Percentiles rank a stretch among this genome's conserved stretches.
phyloP scores from a whole-genome alignment of 306 rosid genomes.

The Mucuna pruriens region DNA sequence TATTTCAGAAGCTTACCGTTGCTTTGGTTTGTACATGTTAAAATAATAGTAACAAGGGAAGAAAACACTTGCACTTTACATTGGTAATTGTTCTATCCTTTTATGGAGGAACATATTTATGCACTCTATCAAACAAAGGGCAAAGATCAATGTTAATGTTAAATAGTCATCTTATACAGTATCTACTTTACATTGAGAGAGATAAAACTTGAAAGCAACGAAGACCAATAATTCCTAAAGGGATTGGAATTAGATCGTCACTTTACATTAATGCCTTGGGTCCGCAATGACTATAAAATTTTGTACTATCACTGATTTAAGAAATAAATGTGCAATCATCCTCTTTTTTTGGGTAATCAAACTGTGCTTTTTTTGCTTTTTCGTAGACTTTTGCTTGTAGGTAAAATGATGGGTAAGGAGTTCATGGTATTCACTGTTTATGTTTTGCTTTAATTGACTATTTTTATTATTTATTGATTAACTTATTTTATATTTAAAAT shows the following conservation, averaged over 20 bases:
- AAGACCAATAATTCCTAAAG: background rate
- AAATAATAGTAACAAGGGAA: background rate
- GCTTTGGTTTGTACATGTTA: background rate
- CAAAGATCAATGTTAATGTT: background rate
- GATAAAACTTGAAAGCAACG: background rate
- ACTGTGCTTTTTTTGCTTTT: background rate
- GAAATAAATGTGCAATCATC: background rate
- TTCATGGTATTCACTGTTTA: background rate
- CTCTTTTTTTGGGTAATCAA: background rate
- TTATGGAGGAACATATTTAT: background rate
- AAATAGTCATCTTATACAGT: background rate
- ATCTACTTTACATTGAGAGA: background rate
- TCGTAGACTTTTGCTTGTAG: constrained; percentile 19
- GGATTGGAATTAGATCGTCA: background rate
- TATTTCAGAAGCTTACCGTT: background rate
- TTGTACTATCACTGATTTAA: background rate
- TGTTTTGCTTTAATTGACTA: background rate
- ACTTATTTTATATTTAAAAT: background rate
- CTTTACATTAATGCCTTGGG: background rate
- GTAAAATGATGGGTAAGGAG: background rate
- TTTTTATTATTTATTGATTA: background rate
- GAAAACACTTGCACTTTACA: background rate
- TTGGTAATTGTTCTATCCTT: background rate
- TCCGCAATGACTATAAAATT: background rate
- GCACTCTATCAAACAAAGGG: background rate